phyloP scores from a whole-genome alignment of 306 rosid species.

The Glycine latifolia region DNA sequence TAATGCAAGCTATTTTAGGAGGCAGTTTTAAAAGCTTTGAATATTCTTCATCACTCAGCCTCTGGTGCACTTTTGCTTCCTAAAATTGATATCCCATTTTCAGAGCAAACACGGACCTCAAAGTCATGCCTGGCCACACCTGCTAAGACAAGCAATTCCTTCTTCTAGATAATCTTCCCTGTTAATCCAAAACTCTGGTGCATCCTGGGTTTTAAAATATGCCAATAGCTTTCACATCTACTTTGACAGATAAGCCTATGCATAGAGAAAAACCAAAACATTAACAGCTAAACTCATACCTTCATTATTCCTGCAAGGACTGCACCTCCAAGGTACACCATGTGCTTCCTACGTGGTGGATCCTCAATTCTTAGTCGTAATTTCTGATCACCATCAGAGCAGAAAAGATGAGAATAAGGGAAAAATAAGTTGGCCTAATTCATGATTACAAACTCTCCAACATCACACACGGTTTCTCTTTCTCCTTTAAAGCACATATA shows the following conservation, averaged over 20 bases:
- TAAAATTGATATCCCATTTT: conserved; percentile 34
- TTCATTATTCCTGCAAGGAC: conserved; percentile 99
- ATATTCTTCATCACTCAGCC: conserved; percentile 42
- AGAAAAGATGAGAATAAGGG: conserved; percentile 19
- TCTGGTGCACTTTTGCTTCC: conserved; percentile 47
- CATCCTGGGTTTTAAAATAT: conserved; percentile 69
- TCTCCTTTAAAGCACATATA: not conserved
- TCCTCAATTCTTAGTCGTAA: conserved; percentile 93
- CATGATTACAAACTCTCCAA: not conserved
- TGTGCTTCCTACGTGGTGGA: conserved; percentile 98
- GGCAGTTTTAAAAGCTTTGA: conserved; percentile 48
- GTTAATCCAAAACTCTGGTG: conserved; percentile 98
- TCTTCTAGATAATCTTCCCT: conserved; percentile 98
- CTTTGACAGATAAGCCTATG: conserved; percentile 20
- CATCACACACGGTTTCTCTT: not conserved
- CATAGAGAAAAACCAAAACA: not conserved
- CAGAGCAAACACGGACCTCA: conserved; percentile 46
- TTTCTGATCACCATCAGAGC: conserved; percentile 61
- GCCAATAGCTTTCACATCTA: conserved; percentile 20
- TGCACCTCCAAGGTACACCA: conserved; percentile 99
- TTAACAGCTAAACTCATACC: conserved; percentile 55
- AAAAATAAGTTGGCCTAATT: conserved; percentile 17
- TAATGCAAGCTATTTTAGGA: conserved; percentile 31
- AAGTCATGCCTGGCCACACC: conserved; percentile 89
- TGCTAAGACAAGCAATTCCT: conserved; percentile 86